Evolutionary conservation across 2,329 filamentous ascomycete species (phyloP), one percentile per base, ranked within the genome.

Genomic region (Colletotrichum tropicale): DNA sequence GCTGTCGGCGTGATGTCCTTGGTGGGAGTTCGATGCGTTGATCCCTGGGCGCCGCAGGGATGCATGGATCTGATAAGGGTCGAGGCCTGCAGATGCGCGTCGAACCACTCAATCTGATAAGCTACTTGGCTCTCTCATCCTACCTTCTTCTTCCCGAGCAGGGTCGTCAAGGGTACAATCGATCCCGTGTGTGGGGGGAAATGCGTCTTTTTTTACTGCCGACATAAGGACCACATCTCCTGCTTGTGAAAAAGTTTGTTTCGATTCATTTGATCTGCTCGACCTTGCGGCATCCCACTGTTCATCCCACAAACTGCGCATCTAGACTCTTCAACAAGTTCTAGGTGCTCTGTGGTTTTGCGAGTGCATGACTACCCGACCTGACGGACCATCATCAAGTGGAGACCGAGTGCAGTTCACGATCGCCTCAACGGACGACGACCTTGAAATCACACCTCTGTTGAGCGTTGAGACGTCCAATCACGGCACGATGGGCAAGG

Each of bases 31-130:
- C 18, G 13, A 68, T 30, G 28, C 56, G 38, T 34, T 64, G 69
- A 73, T 64, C 56, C 73, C 34, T 58, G 62, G 62, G 48, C 18
- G 9, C 28, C 24, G 26, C 73, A 72, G 43, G 69, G 69, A 68
- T 75, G 21, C 18, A 75, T 67, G 69, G 43, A 75, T 75, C 70
- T 73, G 73, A 75, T 73, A 75, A 73, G 64, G 62, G 67, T 36
- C 64, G 18, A 56, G 43, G 36, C 9, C n/a, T 73, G 52, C 56
- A 62, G 62, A 64, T 52, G 32, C 36, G 43, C 26, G 30, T 48
- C 21, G 38, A 34, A 72, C 43, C 56, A 21, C 68, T 28, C 16
- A 52, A 68, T 75, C 70, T 73, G 73, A 75, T 75, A 75, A 75
- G 73, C 73, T 52, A n/a, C 67, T 70, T 70, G 56, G 67, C 67